Base-by-base conservation (phyloP, 345 rosid species). In the Sisymbrium altissimum region DNA sequence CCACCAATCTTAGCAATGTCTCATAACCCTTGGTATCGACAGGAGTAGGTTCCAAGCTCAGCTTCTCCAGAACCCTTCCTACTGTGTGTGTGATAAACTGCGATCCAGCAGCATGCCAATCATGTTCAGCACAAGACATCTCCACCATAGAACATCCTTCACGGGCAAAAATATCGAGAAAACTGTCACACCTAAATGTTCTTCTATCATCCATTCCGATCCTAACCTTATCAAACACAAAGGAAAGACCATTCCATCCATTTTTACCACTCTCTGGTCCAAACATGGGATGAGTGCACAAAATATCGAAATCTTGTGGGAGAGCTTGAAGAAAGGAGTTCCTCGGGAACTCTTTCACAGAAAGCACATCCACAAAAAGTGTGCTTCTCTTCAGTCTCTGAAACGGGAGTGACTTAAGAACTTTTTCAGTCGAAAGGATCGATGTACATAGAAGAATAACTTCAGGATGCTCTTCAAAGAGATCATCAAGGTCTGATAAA, bases 111-210 rank as follows among this genome's bases (percentile, higher is more conserved):
- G 95, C 98, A 69, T 92, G 79, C 82, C 83, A 12, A 77, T 92
- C 98, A 68, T 92, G 96, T 75, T 92, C 95, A 39, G 86, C 84
- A 71, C 98, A 92, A 17, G 88, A 77, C 95, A 92, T 92, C 83
- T 88, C 91, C 63, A 88, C 90, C 98, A 92, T 92, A 40, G 58
- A 64, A 81, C 95, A 92, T 53, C 95, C 91, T 77, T 92, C 93
- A 32, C 66, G 79, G 13, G 88, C 86, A 75, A 90, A 92, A 50
- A 84, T 74, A 74, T 85, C 87, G 33, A 92, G 87, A 71, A 90
- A 90, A 65, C 48, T 64, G 15, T 87, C 63, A 61, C 92, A 84
- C 15, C 93, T 82, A 5, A 82, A 71, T 65, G 50, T 53, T 76
- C 95, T 77, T n/a, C 44, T 76, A 64, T 79, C 85, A 11, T 79